Conservation (phyloP, 352 stramenopile species). For the Pythium phragmitis region DNA sequence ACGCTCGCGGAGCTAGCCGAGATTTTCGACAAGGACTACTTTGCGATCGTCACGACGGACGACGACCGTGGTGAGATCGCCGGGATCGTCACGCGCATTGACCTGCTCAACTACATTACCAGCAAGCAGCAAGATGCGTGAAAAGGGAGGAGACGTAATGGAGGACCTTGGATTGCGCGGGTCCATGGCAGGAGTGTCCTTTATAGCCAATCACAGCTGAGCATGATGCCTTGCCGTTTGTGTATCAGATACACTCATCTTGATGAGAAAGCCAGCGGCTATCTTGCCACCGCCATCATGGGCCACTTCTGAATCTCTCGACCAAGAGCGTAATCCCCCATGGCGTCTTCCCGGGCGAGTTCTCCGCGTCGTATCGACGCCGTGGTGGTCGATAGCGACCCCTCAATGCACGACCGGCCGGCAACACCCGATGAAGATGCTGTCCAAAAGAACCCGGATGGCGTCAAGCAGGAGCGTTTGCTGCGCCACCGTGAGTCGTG, state of each 20-base stretch:
- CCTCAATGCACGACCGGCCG: too few species aligned
- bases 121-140: slow-evolving; percentile 15
- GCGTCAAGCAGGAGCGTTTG: background rate
- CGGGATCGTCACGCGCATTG: slow-evolving; percentile 94
- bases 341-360: too few species aligned
- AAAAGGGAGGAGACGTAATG: background rate
- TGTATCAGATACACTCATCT: too few species aligned
- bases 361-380: too few species aligned
- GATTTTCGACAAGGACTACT: slow-evolving; percentile 96
- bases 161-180: too few species aligned
- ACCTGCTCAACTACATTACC: slow-evolving; percentile 95
- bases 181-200: background rate
- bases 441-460: background rate
- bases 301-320: too few species aligned
- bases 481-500: slow-evolving; percentile 25
- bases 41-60: slow-evolving; percentile 88
- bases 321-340: too few species aligned
- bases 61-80: slow-evolving; percentile 69
- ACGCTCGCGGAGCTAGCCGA: slow-evolving; percentile 88
- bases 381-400: too few species aligned
- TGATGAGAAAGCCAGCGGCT: too few species aligned
- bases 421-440: too few species aligned
- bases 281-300: too few species aligned
- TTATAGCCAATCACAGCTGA: background rate
- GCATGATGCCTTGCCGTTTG: too few species aligned